These are phyloP conservation scores for Moesziomyces sp. DNA, from an alignment of 1,284 basidiomycete species.

Conservation along the genomic window DNA sequence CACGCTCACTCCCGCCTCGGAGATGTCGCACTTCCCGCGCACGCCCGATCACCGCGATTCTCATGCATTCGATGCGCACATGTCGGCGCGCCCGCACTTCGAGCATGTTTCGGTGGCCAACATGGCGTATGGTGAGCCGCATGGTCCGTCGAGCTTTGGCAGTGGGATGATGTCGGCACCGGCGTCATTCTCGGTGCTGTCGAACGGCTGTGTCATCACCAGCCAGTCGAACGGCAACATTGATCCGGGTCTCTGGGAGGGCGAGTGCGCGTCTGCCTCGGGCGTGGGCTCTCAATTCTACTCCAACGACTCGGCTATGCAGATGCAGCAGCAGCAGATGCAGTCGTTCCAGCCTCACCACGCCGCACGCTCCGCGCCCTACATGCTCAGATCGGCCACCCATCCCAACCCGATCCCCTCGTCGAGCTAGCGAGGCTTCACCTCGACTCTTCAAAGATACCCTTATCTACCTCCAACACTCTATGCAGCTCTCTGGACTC, in stretches of 20 bases:
- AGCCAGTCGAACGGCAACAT: constrained; percentile 15
- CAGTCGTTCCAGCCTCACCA: constrained; percentile 10
- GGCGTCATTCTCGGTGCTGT: constrained; percentile 13
- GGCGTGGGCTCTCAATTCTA: constrained; percentile 19
- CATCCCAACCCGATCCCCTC: constrained; percentile 13
- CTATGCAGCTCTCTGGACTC: too few relatives aligned
- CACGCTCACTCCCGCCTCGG: constrained; percentile 29
- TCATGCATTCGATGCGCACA: constrained; percentile 11
- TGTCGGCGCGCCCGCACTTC: constrained; percentile 15
- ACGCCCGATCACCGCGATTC: constrained; percentile 32
- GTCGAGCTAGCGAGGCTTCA: not conserved
- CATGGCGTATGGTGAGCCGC: constrained; percentile 17
- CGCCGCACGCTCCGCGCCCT: constrained; percentile 11
- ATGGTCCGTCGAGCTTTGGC: constrained; percentile 5
- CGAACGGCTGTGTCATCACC: constrained; percentile 12
- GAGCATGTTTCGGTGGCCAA: constrained; percentile 26
- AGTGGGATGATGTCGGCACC: constrained; percentile 5
- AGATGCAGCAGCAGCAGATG: constrained; percentile 19
- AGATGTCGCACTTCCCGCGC: constrained; percentile 30
- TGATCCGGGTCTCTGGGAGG: constrained; percentile 27
- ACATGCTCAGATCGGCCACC: constrained; percentile 11
- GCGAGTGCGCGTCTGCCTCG: constrained; percentile 8
- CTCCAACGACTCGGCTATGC: constrained; percentile 2
- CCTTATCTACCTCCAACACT: not conserved
- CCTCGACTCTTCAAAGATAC: not conserved